phyloP scores from a whole-genome alignment of 2,329 filamentous ascomycete genomes.

The Fusarium sp. region DNA sequence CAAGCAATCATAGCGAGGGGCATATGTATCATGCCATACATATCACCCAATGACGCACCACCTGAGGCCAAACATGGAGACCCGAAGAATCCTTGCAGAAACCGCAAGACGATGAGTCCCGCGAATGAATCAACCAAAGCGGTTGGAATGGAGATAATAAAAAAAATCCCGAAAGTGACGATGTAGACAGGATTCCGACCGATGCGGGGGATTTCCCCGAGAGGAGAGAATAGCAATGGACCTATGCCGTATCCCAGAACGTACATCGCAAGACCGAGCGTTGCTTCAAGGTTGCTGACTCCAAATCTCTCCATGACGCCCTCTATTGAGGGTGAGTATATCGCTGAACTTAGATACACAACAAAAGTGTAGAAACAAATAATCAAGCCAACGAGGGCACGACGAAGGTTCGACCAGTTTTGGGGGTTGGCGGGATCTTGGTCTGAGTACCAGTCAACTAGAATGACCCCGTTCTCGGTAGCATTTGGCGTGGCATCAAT shows the following conservation, averaged over 20 bases:
- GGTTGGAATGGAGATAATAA: constrained; percentile 71
- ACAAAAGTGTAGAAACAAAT: constrained; percentile 68
- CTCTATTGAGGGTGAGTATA: constrained; percentile 56
- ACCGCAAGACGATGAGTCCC: constrained; percentile 70
- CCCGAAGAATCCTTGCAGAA: constrained; percentile 73
- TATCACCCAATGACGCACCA: constrained; percentile 60
- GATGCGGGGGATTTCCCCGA: constrained; percentile 72
- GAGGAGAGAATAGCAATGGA: constrained; percentile 71
- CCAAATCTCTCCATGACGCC: constrained; percentile 63
- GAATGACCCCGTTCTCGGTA: constrained; percentile 59
- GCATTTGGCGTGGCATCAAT: constrained; percentile 56
- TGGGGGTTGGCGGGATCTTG: constrained; percentile 65
- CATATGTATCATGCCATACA: constrained; percentile 63
- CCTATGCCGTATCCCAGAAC: constrained; percentile 72
- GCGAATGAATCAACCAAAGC: constrained; percentile 70
- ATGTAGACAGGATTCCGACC: constrained; percentile 76
- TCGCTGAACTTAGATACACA: constrained; percentile 60
- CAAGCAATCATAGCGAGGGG: constrained; percentile 26
- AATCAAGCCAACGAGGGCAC: constrained; percentile 52
- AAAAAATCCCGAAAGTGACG: constrained; percentile 72
- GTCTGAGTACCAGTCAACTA: constrained; percentile 65
- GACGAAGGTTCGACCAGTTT: constrained; percentile 61
- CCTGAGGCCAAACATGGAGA: constrained; percentile 71
- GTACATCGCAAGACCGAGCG: constrained; percentile 69
- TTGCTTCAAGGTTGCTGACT: constrained; percentile 60